Evolutionary conservation across 2,329 filamentous ascomycete species (phyloP), one percentile per base, ranked within the genome.

Genomic region (Cladosporium sp.): DNA sequence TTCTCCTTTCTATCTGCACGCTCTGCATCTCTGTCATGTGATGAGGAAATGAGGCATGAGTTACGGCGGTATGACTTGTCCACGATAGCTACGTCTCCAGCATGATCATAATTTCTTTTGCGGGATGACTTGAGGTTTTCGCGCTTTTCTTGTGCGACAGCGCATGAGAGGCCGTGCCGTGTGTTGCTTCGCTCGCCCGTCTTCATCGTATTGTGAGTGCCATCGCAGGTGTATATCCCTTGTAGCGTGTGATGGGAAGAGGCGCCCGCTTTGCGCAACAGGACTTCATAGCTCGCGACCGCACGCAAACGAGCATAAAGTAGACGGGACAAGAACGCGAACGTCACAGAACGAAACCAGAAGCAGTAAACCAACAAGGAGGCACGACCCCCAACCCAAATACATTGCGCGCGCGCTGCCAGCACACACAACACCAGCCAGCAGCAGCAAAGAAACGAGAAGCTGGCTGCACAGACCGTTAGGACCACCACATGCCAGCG

Each of bases 31-130:
- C n/a, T 63, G 61, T 56, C 50, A 55, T 55, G 61, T 63, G 61
- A 63, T 35, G 61, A 63, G 50, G 61, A 63, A 62, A 56, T 21
- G 37, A 59, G 33, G 33, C 55, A 63, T 37, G 61, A 63, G 26
- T 63, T 52, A 63, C 50, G 61, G 61, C 61, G 61, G 61, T 63
- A 55, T 33, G 49, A 56, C 29, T 46, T 53, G 28, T 31, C 35
- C 50, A 63, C 61, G 50, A 56, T 63, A 56, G 61, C 61, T 40
- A 63, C 50, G 61, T 40, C 37, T 40, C 10, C 16, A 59, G 56
- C 56, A 59, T 46, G 29, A 46, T 56, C 10, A 23, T 44, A 14
- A 57, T 40, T 46, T 21, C 16, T 44, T 8, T 46, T 21, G 23
- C 23, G 40, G 37, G 23, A 28, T 16, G 37, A 28, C 37, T 59